A percentile compares a stretch with the other conserved stretches of the same genome.
Conservation (phyloP, 441 rosid genomes). For the Gossypium gossypioides region DNA sequence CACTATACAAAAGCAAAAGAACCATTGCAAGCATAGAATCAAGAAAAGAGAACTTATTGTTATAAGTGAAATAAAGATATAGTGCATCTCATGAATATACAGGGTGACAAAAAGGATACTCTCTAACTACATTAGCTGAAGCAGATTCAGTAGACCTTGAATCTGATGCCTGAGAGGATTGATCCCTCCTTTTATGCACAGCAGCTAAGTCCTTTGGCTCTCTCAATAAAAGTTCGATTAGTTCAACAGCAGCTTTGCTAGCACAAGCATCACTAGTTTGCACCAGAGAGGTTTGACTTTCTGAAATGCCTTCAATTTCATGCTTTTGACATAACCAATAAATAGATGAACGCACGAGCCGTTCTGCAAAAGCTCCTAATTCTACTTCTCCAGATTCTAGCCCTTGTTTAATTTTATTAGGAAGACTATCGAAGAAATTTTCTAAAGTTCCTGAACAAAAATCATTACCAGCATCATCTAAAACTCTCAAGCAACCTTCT, state of each 20-base stretch:
- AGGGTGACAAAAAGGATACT: constrained; percentile 55
- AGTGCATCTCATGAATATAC: neutral
- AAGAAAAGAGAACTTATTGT: neutral
- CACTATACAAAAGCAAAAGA: constrained; percentile 7
- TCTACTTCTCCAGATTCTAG: constrained; percentile 68
- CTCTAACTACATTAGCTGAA: constrained; percentile 42
- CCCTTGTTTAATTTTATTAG: constrained; percentile 61
- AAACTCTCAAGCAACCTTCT: constrained; percentile 50
- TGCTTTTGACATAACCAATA: constrained; percentile 47
- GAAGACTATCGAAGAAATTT: constrained; percentile 44
- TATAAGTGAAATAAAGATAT: neutral
- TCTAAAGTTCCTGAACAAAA: constrained; percentile 39
- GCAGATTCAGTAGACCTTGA: constrained; percentile 21
- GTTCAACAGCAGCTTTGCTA: constrained; percentile 34
- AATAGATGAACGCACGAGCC: constrained; percentile 59
- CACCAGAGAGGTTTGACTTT: constrained; percentile 25
- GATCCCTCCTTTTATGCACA: constrained; percentile 30
- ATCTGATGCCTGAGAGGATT: constrained; percentile 26
- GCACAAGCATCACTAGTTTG: constrained; percentile 24
- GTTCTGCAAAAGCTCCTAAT: constrained; percentile 61
- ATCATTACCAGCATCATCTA: constrained; percentile 42
- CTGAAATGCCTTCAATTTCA: constrained; percentile 32
- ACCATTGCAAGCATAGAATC: neutral
- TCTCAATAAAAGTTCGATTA: constrained; percentile 43
- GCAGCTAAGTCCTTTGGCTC: constrained; percentile 68